A percentile compares a stretch with the other conserved stretches of the same genome.
Evolutionary conservation across 2,329 filamentous ascomycete species (phyloP).

Genomic region (Fusarium chaquense): DNA sequence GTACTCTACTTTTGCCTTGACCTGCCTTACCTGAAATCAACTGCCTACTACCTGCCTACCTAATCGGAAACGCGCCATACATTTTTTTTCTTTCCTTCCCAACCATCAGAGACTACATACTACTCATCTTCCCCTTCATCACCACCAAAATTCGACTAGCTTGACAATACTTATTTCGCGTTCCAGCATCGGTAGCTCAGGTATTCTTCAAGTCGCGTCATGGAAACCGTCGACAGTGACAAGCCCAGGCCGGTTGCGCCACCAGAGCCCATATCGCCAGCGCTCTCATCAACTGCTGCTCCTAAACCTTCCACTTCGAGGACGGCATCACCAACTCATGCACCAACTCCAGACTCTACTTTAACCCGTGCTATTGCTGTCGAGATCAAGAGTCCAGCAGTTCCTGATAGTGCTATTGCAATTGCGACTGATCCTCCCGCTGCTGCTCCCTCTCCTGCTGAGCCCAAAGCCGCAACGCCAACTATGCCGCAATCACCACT

Average conservation of each 20-base stretch:
- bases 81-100: background rate
- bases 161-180: conserved; percentile 17
- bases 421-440: conserved; percentile 14
- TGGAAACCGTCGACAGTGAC: conserved; percentile 44
- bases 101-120: background rate
- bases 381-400: conserved; percentile 33
- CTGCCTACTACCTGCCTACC: background rate
- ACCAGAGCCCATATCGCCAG: conserved; percentile 47
- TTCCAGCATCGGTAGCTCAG: conserved; percentile 14
- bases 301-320: conserved; percentile 36
- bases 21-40: background rate
- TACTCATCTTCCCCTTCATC: background rate
- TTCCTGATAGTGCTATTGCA: conserved; percentile 19
- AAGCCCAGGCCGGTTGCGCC: conserved; percentile 46
- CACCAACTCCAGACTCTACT: conserved; percentile 42
- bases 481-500: conserved; percentile 30
- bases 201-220: conserved; percentile 37
- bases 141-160: conserved; percentile 2
- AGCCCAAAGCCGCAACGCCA: conserved; percentile 15
- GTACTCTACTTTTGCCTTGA: conserved; percentile 3
- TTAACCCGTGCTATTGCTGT: conserved; percentile 36
- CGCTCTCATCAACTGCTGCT: conserved; percentile 41
- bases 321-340: conserved; percentile 39
- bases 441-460: conserved; percentile 5
- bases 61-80: conserved; percentile 24